These are phyloP conservation scores for Pythium dissotocum DNA, from an alignment of 352 stramenopile genomes.

Conservation along the genomic window DNA sequence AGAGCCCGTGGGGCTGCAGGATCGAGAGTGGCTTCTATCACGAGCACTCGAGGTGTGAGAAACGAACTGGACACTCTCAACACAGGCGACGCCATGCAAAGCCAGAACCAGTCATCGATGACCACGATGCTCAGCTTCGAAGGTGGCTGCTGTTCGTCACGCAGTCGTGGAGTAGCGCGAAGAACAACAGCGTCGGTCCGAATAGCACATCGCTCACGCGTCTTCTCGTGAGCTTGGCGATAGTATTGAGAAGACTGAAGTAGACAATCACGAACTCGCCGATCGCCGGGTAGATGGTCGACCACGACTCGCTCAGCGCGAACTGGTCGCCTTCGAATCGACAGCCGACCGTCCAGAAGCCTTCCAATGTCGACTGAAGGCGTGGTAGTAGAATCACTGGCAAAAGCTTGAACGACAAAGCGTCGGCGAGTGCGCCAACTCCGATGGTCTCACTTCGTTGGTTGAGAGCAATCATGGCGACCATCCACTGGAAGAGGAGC, in stretches of 20 bases:
- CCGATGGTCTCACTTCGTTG: conserved; percentile 8
- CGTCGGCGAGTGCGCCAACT: conserved; percentile 20
- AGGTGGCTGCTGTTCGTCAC: conserved; percentile 8
- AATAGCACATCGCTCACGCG: conserved; percentile 34
- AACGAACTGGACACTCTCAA: not conserved
- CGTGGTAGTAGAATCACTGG: conserved; percentile 24
- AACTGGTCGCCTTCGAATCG: conserved; percentile 39
- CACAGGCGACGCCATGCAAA: not conserved
- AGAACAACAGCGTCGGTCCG: conserved; percentile 30
- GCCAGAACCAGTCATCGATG: conserved; percentile 16
- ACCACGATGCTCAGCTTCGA: conserved; percentile 16
- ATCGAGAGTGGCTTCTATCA: no score
- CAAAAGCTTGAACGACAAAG: conserved; percentile 20
- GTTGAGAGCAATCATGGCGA: not conserved
- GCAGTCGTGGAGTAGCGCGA: conserved; percentile 32
- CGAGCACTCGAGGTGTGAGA: not conserved
- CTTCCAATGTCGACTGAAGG: conserved; percentile 18
- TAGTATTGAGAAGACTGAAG: conserved; percentile 41
- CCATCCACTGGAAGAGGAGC: conserved; percentile 35
- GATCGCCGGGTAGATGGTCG: conserved; percentile 34
- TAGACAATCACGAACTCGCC: conserved; percentile 26
- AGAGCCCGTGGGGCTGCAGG: no score
- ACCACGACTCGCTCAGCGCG: conserved; percentile 34
- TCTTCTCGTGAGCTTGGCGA: conserved; percentile 26
- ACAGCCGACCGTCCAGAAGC: conserved; percentile 31